Evolutionary conservation across 2,329 filamentous ascomycete species (phyloP), one percentile per base, ranked within the genome.

Genomic region (Xylaria sp.): DNA sequence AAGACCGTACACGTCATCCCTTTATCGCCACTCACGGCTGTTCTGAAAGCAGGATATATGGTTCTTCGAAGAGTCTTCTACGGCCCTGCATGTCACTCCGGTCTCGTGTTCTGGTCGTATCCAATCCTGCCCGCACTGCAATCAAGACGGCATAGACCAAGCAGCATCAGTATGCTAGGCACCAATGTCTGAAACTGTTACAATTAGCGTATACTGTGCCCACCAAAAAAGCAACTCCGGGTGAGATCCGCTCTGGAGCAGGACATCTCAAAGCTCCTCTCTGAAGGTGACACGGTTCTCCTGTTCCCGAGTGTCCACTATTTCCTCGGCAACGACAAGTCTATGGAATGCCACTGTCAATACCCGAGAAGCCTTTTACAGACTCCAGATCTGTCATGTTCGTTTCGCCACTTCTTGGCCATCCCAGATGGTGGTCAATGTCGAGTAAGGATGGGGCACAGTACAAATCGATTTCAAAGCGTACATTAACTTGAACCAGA

Each of bases 1-100:
- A 63, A 58, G 34, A 18, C 39, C 56, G 39, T 58, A 58, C 56
- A 63, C 54, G 59, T 67, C 65, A 63, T 55, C 46, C n/a, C 52
- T 25, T 66, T 12, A 4, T 59, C 51, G 59, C 52, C 65, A 58
- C 54, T 39, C 4, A 50, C 25, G 20, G 18, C 34, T 63, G 23
- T 37, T 44, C 34, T 44, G 15, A 15, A 61, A 41, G 57, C 28
- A 48, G 15, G 52, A 54, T 18, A 44, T 46, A 15, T 12, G 12
- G 25, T 55, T 20, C 37, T 55, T 34, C 28, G 32, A 37, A 55
- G 56, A 23, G 56, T 12, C 7, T 58, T 58, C 56, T 58, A 58
- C 10, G 56, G 23, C 56, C 56, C 56, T 28, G 56, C 56, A 58
- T 58, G 6, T n/a, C 9, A 9, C n/a, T 58, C 8, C 32, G 46